Percentiles rank a stretch among this genome's conserved stretches.
phyloP scores from a whole-genome alignment of 1,284 basidiomycete genomes.

The Austroboletus niveus region DNA sequence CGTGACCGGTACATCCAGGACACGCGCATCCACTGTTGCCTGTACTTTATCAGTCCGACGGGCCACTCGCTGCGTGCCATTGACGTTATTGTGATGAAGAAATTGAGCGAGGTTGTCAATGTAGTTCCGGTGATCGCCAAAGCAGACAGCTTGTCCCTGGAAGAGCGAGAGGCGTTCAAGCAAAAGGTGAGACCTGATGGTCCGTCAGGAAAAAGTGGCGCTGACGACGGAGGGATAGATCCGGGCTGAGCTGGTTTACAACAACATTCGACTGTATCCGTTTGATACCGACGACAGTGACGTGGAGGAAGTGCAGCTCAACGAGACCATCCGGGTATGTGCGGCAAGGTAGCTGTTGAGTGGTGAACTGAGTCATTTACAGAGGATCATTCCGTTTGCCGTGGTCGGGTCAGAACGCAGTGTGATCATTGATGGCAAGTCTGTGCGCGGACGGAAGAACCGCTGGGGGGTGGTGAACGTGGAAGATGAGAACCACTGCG shows the following conservation, averaged over 20 bases:
- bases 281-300: conserved; percentile 97
- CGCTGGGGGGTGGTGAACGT: conserved; percentile 99
- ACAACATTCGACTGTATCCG: conserved; percentile 95
- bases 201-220: neutral
- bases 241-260: conserved; percentile 87
- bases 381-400: conserved; percentile 95
- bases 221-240: conserved; percentile 51
- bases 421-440: conserved; percentile 93
- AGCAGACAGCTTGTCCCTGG: conserved; percentile 91
- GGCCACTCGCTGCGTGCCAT: conserved; percentile 92
- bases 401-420: conserved; percentile 94
- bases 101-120: conserved; percentile 97
- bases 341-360: neutral
- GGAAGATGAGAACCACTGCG: conserved; percentile 95
- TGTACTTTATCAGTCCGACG: conserved; percentile 98
- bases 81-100: conserved; percentile 99
- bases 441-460: conserved; percentile 94
- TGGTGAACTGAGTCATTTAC: conserved; percentile 10
- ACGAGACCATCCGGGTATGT: conserved; percentile 86
- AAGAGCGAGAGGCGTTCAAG: conserved; percentile 94
- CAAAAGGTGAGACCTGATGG: conserved; percentile 55
- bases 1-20: conserved; percentile 98
- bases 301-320: conserved; percentile 87
- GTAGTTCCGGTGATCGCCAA: conserved; percentile 99
- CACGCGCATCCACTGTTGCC: conserved; percentile 96